Base-by-base conservation (phyloP, 495 filamentous ascomycete species). In the Lasiosphaeris hirsuta region DNA sequence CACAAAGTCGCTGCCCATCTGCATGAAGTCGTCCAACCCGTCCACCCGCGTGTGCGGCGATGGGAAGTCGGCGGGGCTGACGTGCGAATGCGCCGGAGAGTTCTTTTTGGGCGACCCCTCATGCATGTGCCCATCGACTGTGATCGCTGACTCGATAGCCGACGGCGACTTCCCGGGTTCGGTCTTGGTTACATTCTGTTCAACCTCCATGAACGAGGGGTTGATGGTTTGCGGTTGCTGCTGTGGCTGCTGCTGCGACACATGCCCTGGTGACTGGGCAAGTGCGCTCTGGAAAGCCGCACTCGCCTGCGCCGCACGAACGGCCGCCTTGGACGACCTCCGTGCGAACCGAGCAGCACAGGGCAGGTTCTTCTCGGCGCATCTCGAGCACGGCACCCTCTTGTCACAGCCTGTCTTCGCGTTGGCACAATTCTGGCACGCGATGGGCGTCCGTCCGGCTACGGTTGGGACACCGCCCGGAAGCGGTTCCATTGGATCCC, bases 321-420 rank as follows among this genome's bases (percentile, higher is more conserved):
- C 65, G 7, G 70, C 72, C 2, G 70, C 70, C 64, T 84, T 84
- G 14, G 81, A 77, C 1, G 79, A 75, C 46, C 82, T 73, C 7
- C 84, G 75, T 5, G 83, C 83, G 54, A 77, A 83, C 11, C 84
- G 71, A 17, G 81, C 66, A 39, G 74, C 75, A 60, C 84, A 87
- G 11, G 69, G 55, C 10, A 86, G 72, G 61, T 81, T 81, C 63
- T 85, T 80, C 23, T 79, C 77, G 1, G 75, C 65, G 63, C 84
- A 86, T 56, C 84, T 72, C 41, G 75, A 75, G 64, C 83, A 86
- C 9, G 84, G 84, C 10, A 84, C 77, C 66, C 75, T 75, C 68
- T 87, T 87, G 62, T 88, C 85, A 63, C 85, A 88, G n/a, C 79
- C 82, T 5, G 84, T 85, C 70, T 86, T 86, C 18, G 83, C 82